Evolutionary conservation across 1,284 basidiomycete genomes (phyloP).

Genomic region (Boletus smithii): DNA sequence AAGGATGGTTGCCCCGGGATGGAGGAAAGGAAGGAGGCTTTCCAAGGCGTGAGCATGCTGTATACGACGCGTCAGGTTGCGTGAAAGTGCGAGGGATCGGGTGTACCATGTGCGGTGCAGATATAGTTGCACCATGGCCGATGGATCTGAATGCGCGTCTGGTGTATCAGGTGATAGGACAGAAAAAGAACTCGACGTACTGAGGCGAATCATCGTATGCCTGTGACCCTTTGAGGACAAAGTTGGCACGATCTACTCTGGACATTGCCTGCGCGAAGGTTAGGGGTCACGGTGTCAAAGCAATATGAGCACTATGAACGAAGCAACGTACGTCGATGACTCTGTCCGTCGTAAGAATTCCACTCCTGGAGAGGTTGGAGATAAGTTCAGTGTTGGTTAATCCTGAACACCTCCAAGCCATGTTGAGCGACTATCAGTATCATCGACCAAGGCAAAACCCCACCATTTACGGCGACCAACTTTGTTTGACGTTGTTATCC

Average conservation of each 20-base stretch:
- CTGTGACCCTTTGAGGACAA: slow-evolving; percentile 49
- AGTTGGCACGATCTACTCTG: slow-evolving; percentile 71
- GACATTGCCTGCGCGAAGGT: slow-evolving; percentile 57
- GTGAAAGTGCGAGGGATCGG: neutral
- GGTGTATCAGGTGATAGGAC: neutral
- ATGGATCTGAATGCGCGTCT: slow-evolving; percentile 50
- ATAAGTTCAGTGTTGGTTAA: slow-evolving; percentile 69
- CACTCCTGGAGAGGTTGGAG: slow-evolving; percentile 54
- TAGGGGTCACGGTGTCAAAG: slow-evolving; percentile 1
- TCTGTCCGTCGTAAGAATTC: slow-evolving; percentile 54
- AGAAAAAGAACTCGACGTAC: slow-evolving; percentile 32
- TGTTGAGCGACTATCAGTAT: slow-evolving; percentile 25
- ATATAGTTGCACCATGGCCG: slow-evolving; percentile 81
- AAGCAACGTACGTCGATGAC: slow-evolving; percentile 42
- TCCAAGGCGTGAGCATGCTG: slow-evolving; percentile 83
- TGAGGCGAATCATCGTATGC: slow-evolving; percentile 84
- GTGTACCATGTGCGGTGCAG: slow-evolving; percentile 84
- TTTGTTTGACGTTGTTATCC: slow-evolving; percentile 18
- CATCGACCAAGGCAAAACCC: neutral
- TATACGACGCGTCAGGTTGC: neutral
- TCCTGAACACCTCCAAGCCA: slow-evolving; percentile 84
- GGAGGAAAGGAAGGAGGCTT: slow-evolving; percentile 66
- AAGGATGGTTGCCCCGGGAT: slow-evolving; percentile 69
- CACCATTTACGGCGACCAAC: neutral
- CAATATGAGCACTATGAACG: neutral